Base-by-base conservation (phyloP, 495 filamentous ascomycete genomes). In the Penicillium nucicola region DNA sequence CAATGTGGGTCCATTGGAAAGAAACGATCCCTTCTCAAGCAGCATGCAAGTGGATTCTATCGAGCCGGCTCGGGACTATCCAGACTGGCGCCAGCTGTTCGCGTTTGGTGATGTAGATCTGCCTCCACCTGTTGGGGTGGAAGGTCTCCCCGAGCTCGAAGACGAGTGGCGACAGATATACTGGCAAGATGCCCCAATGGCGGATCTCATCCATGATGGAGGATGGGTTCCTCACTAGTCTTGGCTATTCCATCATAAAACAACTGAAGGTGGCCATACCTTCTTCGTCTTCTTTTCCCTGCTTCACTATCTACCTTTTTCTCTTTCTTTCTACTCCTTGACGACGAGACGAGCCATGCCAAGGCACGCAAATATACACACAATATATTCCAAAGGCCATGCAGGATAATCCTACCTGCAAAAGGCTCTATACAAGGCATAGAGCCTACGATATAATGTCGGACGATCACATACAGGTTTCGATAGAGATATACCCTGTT, bases 81-180 rank as follows among this genome's bases (percentile, higher is more conserved):
- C 70, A 3, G 74, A 77, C 45, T 77, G 74, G 74, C 67, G 70
- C 37, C 71, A 75, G 43, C 60, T 77, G 5, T 77, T 77, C 52
- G 69, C 72, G 11, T 77, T 73, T 42, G 60, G 69, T 5, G 72
- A 75, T 42, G 48, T 66, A 17, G 71, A 75, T 28, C 61, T 74
- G 19, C 66, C 74, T 5, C 59, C 68, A 6, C 71, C 71, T 6
- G 68, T 71, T 53, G 52, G 66, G 11, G 59, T 72, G 30, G 74
- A 75, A 25, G 70, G 68, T 10, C 51, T 75, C 0, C 62, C 69
- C 13, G 71, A 75, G 39, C 49, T 77, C 33, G 74, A 77, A 55
- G 69, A 77, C 23, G 74, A 77, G 53, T 77, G 74, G 74, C 66
- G 74, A 14, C 71, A 75, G 50, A 69, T 77, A 2, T 77, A 77